Conservation (phyloP, 371 early-diverging fungal genomes). For the Chytridium lagenaria region DNA sequence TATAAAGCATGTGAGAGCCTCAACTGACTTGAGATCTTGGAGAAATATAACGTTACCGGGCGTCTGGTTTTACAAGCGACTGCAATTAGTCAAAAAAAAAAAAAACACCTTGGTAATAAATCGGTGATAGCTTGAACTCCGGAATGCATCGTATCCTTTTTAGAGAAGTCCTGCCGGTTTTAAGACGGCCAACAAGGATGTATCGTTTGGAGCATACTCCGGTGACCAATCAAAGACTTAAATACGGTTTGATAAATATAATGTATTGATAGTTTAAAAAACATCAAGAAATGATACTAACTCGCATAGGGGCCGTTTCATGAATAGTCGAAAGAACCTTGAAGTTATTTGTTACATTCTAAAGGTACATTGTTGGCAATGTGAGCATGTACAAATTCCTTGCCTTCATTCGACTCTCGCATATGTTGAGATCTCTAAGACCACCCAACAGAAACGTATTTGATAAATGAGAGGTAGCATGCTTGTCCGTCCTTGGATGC, state of each 20-base stretch:
- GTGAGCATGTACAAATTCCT: too few relatives aligned
- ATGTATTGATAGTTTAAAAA: conserved; percentile 14
- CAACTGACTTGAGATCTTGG: conserved; percentile 64
- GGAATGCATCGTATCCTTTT: conserved; percentile 11
- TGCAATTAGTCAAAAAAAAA: conserved; percentile 27
- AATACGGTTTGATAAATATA: too few relatives aligned
- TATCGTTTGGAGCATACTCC: background rate
- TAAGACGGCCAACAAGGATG: conserved; percentile 68
- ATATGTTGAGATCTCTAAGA: conserved; percentile 5
- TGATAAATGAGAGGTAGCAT: background rate
- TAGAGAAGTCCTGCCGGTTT: conserved; percentile 72
- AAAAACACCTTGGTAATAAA: conserved; percentile 37
- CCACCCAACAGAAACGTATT: conserved; percentile 2
- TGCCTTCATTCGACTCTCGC: background rate
- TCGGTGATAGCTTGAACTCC: conserved; percentile 45
- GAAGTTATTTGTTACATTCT: background rate
- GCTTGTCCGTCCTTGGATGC: conserved; percentile 14
- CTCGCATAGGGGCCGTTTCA: conserved; percentile 17
- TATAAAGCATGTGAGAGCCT: background rate
- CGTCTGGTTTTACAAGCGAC: conserved; percentile 5
- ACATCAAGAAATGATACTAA: background rate
- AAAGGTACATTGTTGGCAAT: background rate
- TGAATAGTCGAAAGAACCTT: background rate
- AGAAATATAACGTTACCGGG: conserved; percentile 74
- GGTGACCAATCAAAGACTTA: conserved; percentile 30